A percentile compares a stretch with the other conserved stretches of the same genome.
These are phyloP conservation scores for Penstemon davidsonii DNA, from an alignment of 257 asterid species.

Conservation along the genomic window DNA sequence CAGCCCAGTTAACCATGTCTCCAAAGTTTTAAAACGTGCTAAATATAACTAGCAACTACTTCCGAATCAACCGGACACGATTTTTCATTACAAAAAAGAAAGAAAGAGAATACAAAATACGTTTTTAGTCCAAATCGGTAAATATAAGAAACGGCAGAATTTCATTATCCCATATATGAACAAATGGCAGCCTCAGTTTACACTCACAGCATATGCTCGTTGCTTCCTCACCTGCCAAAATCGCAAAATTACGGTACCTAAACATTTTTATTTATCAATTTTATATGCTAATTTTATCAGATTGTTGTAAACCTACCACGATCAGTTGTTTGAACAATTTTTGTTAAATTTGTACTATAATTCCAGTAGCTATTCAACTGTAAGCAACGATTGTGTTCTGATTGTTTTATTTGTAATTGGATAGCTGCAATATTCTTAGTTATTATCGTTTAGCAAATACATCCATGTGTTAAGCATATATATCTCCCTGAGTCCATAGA, in stretches of 20 bases:
- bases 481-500: neutral
- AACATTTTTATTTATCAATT: neutral
- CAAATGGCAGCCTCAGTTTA: constrained; percentile 47
- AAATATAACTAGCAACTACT: too few species aligned
- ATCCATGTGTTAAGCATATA: neutral
- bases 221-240: constrained; percentile 31
- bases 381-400: neutral
- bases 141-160: constrained; percentile 2
- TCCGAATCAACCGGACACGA: too few species aligned
- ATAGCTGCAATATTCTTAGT: neutral
- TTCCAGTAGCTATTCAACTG: neutral
- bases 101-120: neutral
- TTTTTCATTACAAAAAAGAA: too few species aligned
- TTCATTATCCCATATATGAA: constrained; percentile 34
- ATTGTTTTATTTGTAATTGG: neutral
- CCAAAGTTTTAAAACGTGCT: too few species aligned
- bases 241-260: constrained; percentile 26
- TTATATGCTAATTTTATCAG: neutral
- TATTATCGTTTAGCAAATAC: neutral
- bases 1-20: too few species aligned
- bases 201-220: constrained; percentile 29
- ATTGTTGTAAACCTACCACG: neutral
- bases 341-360: neutral
- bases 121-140: neutral
- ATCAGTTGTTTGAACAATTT: neutral